A percentile compares a stretch with the other conserved stretches of the same genome.
Conservation (phyloP, 78 protist genomes). For the slime mould (Dictyostelium discoideum) region dicty_2.7 NC_007088.5:5164001-5164500, state of each 20-base stretch:
- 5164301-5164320: neutral
- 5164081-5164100: neutral
- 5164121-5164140: neutral
- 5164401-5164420: neutral
- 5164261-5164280: neutral
- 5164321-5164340: neutral
- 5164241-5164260: neutral
- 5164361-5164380: neutral
- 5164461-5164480: neutral
- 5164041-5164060: too few species aligned
- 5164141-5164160: constrained; percentile 13
- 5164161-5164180: neutral
- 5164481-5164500: neutral
- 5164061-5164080: neutral
- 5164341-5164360: neutral
- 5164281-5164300: neutral
- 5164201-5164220: neutral
- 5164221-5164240: neutral
- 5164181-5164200: constrained; percentile 7
- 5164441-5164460: neutral
- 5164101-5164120: neutral
- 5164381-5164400: neutral
- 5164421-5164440: neutral
- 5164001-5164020: too few species aligned
- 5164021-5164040: too few species aligned